These are phyloP conservation scores for Acer saccharum DNA, from an alignment of 345 rosid species.

Conservation along the genomic window DNA sequence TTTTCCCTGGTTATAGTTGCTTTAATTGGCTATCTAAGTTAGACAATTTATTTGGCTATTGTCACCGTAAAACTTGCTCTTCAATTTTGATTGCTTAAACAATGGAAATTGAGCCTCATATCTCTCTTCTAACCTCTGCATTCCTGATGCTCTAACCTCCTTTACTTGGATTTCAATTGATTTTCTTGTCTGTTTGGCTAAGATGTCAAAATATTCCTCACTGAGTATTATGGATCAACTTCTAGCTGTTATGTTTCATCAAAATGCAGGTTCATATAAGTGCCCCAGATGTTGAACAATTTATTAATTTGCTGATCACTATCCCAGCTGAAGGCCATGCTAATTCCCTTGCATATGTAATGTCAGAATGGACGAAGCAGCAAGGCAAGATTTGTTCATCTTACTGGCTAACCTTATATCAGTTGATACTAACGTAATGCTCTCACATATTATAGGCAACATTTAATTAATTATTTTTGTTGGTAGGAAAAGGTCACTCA, in stretches of 20 bases:
- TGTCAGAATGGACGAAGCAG: conserved; percentile 91
- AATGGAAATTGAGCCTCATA: neutral
- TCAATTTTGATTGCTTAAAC: neutral
- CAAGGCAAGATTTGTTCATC: conserved; percentile 59
- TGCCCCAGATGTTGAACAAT: conserved; percentile 72
- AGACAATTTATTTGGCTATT: neutral
- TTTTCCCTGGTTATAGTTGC: neutral
- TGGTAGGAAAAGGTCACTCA: neutral
- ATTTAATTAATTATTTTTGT: conserved; percentile 3
- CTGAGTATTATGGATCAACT: neutral
- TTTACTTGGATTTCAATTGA: neutral
- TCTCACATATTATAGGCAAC: neutral
- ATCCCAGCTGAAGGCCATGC: conserved; percentile 65
- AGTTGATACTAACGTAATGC: neutral
- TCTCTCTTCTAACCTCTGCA: neutral
- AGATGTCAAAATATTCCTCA: conserved; percentile 1
- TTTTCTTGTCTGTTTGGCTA: conserved; percentile 3
- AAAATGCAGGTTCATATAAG: conserved; percentile 81
- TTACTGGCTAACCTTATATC: neutral
- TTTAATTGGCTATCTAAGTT: neutral
- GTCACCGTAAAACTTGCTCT: neutral
- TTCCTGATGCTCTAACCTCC: neutral
- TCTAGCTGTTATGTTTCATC: conserved; percentile 14
- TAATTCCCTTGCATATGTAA: conserved; percentile 71
- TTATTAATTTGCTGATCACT: conserved; percentile 67